Conservation (phyloP, 345 rosid species). For the Salix suchowensis region DNA sequence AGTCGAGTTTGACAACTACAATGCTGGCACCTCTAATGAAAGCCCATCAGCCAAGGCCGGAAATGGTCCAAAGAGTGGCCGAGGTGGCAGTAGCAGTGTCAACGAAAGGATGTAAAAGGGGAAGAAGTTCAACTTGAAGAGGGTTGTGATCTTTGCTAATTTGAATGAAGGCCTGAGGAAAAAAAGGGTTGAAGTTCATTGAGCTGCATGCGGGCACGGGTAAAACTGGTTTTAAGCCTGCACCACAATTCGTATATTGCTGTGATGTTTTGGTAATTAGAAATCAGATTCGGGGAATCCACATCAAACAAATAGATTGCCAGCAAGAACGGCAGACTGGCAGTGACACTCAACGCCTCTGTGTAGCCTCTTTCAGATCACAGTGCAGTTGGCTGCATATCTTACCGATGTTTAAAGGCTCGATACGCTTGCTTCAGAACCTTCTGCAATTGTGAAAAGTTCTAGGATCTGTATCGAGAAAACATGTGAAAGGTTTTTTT, state of each 20-base stretch:
- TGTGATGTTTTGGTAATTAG: neutral
- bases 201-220: constrained; percentile 7
- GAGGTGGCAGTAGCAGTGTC: constrained; percentile 27
- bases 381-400: neutral
- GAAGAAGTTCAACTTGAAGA: constrained; percentile 36
- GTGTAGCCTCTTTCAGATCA: neutral
- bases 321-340: neutral
- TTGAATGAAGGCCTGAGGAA: neutral
- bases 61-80: constrained; percentile 33
- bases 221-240: constrained; percentile 2
- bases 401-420: neutral
- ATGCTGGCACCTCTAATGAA: constrained; percentile 26
- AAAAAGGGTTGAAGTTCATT: neutral
- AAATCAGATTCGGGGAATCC: neutral
- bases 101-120: constrained; percentile 73
- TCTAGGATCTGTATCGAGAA: too few relatives aligned
- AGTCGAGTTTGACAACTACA: constrained; percentile 60
- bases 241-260: neutral
- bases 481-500: too few relatives aligned
- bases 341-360: neutral
- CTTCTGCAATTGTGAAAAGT: neutral
- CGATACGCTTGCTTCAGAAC: neutral
- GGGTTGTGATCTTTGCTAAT: constrained; percentile 1
- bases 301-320: neutral
- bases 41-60: constrained; percentile 42